Base-by-base conservation (phyloP, 345 rosid species). In the Salix udensis region DNA sequence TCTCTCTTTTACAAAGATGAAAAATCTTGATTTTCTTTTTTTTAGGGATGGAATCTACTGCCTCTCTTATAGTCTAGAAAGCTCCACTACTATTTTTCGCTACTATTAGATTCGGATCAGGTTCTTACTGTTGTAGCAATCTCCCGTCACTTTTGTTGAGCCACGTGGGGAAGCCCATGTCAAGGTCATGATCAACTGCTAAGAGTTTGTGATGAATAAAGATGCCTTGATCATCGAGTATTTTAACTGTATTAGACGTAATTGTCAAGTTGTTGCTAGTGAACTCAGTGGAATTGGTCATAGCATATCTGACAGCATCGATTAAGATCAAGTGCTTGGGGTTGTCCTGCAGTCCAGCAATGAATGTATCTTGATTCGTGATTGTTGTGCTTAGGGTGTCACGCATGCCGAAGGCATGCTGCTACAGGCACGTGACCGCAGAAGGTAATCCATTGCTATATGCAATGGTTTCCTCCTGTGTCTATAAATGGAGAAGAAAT, bases 1-100 rank as follows among this genome's bases (percentile, higher is more conserved):
- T 79, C 83, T 81, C 87, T 80, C 82, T 67, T 88, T 88, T 1
- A 86, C 80, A 24, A 82, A 76, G 7, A 78, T 75, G 15, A 81
- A 70, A 36, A 78, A 78, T 76, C 78, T 75, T 28, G 82, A 68
- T 1, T 44, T 67, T 36, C 73, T 80, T 68, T 48, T 74, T 71
- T 50, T 73, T n/a, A 5, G 84, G 91, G 39, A 81, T 75, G 26
- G 66, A 65, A 18, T 37, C 19, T 68, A 85, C 65, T n/a, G 85
- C 90, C 65, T 77, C 87, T 7, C 5, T 50, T 39, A 83, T 82
- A 18, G 78, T 82, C 77, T 40, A 64, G 48, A 74, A 71, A 23
- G 81, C 82, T 36, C 84, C 84, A 62, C 76, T 78, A 15, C 84
- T 81, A 68, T 86, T 82, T 68, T 78, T 73, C 1, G 83, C 85